Conservation (phyloP, 306 rosid genomes). For the Luffa acutangula region DNA sequence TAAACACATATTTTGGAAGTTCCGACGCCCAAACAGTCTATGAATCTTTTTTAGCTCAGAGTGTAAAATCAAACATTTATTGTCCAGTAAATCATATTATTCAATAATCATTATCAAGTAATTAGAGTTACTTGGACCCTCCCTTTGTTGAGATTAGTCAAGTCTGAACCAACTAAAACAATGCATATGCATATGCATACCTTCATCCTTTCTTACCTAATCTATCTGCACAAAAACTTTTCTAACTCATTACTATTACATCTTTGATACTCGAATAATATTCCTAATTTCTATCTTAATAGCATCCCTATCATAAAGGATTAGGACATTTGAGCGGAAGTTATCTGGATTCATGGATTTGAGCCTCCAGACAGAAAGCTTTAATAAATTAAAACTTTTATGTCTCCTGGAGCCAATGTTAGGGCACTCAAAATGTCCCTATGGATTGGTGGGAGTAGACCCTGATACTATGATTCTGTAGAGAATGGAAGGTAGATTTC, state of each 20-base stretch:
- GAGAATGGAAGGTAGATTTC: neutral
- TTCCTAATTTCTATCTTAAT: neutral
- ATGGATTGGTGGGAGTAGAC: neutral
- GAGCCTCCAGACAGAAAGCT: neutral
- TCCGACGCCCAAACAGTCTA: neutral
- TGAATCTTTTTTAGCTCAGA: neutral
- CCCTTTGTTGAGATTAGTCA: neutral
- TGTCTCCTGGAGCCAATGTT: neutral
- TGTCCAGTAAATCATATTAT: neutral
- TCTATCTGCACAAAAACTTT: neutral
- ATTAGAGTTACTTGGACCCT: neutral
- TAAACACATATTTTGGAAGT: neutral
- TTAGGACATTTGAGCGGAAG: neutral
- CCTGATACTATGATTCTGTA: neutral
- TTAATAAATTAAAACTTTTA: neutral
- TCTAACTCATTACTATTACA: neutral
- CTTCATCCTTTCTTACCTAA: neutral
- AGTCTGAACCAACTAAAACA: neutral
- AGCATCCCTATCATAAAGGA: neutral
- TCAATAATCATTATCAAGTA: neutral
- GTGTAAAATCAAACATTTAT: neutral
- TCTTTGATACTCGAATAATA: neutral
- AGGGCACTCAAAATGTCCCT: neutral
- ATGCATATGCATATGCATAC: neutral
- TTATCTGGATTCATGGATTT: neutral